A percentile compares a stretch with the other conserved stretches of the same genome.
phyloP scores from a whole-genome alignment of 306 rosid genomes.

The Cucurbita moschata region DNA sequence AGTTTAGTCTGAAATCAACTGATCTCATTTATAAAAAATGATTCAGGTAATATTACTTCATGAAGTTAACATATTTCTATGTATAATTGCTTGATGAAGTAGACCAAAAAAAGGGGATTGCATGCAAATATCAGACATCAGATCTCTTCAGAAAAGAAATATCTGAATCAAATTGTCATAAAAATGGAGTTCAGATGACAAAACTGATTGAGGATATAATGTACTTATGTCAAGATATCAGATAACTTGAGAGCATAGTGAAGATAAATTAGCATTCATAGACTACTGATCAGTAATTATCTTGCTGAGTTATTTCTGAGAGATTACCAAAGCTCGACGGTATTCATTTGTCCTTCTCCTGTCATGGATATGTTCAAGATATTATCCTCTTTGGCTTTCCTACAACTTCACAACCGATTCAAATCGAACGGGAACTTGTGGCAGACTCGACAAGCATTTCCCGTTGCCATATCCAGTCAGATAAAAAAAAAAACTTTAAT shows the following conservation, averaged over 20 bases:
- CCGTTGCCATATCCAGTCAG: not conserved
- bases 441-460: not conserved
- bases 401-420: not conserved
- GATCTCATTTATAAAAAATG: not conserved
- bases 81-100: too few relatives aligned
- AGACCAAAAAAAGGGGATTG: too few relatives aligned
- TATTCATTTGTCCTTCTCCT: not conserved
- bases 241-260: not conserved
- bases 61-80: not conserved
- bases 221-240: not conserved
- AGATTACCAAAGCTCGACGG: not conserved
- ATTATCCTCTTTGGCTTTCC: not conserved
- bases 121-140: too few relatives aligned
- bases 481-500: not conserved
- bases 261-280: not conserved
- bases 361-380: not conserved
- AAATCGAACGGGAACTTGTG: not conserved
- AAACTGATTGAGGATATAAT: not conserved
- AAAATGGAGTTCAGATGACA: not conserved
- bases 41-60: not conserved
- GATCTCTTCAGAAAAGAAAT: not conserved
- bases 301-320: not conserved
- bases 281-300: not conserved
- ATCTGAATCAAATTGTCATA: not conserved
- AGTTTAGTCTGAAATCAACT: not conserved